phyloP scores from a whole-genome alignment of 805 yeast species.

The Myxozyma udenii region DNA sequence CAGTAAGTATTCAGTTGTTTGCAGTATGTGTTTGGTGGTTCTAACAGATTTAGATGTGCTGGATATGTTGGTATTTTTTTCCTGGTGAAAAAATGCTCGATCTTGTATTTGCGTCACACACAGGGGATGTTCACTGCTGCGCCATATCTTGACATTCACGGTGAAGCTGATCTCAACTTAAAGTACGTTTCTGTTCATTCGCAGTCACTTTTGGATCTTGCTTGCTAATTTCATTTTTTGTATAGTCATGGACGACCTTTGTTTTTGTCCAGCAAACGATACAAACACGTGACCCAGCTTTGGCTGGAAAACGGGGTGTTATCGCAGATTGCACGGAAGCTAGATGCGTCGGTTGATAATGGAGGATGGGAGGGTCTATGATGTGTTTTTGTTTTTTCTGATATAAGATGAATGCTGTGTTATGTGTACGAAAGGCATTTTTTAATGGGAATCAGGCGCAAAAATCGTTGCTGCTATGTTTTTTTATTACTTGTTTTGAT shows the following conservation, averaged over 20 bases:
- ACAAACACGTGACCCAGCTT: constrained; percentile 59
- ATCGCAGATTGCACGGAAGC: constrained; percentile 69
- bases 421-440: neutral
- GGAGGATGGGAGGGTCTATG: constrained; percentile 90
- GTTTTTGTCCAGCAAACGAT: constrained; percentile 57
- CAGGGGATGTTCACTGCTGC: constrained; percentile 82
- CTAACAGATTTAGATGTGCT: constrained; percentile 37
- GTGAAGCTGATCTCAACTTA: constrained; percentile 74
- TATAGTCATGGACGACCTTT: constrained; percentile 63
- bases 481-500: too few species aligned
- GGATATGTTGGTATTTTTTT: constrained; percentile 67
- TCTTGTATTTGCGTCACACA: constrained; percentile 62
- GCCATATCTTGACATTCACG: constrained; percentile 83
- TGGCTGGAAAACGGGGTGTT: constrained; percentile 81
- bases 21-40: constrained; percentile 30
- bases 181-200: constrained; percentile 33
- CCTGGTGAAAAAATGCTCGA: constrained; percentile 63
- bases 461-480: too few species aligned
- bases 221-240: constrained; percentile 1
- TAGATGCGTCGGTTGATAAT: constrained; percentile 74
- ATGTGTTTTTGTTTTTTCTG: neutral
- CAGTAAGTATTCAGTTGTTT: constrained; percentile 36
- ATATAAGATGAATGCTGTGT: neutral
- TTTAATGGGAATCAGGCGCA: too few species aligned
- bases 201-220: neutral